phyloP scores from a whole-genome alignment of 108 stramenopile genomes.

The Nitzschia sp. region DNA sequence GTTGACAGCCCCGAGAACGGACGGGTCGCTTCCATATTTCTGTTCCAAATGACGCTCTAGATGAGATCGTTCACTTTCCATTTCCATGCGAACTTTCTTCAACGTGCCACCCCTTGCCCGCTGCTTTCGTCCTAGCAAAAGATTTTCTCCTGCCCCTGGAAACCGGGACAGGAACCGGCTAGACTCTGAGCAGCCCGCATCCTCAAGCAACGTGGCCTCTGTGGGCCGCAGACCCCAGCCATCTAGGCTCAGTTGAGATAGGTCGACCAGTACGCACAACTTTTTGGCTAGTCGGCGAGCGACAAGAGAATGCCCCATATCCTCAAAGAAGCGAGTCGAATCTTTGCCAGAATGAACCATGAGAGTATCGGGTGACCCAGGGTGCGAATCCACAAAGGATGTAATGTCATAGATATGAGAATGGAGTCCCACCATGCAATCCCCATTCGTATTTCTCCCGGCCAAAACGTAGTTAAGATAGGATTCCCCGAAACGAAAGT shows the following conservation, averaged over 20 bases:
- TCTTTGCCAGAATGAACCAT: constrained; percentile 89
- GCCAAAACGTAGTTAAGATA: constrained; percentile 78
- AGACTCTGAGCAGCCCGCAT: background rate
- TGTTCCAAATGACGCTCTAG: background rate
- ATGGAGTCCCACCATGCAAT: constrained; percentile 88
- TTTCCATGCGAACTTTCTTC: background rate
- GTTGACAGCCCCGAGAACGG: constrained; percentile 59
- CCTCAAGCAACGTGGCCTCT: constrained; percentile 4
- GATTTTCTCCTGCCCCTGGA: constrained; percentile 14
- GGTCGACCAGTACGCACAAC: constrained; percentile 66
- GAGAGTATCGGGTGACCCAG: constrained; percentile 91
- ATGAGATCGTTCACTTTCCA: constrained; percentile 16
- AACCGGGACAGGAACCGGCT: constrained; percentile 5
- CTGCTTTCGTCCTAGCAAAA: constrained; percentile 18
- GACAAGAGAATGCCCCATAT: constrained; percentile 78
- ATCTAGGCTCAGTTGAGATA: constrained; percentile 31
- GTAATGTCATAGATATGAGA: constrained; percentile 91
- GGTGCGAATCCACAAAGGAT: constrained; percentile 86
- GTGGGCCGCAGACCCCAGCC: constrained; percentile 38
- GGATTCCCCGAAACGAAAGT: constrained; percentile 70
- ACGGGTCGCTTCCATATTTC: constrained; percentile 16
- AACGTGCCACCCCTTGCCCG: constrained; percentile 22
- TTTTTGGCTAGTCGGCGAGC: constrained; percentile 62
- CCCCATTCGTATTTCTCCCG: constrained; percentile 57
- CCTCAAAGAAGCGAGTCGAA: constrained; percentile 89